A percentile compares a stretch with the other conserved stretches of the same genome.
These are phyloP conservation scores for Eucalyptus pauciflora DNA, from an alignment of 345 rosid genomes.

Conservation along the genomic window DNA sequence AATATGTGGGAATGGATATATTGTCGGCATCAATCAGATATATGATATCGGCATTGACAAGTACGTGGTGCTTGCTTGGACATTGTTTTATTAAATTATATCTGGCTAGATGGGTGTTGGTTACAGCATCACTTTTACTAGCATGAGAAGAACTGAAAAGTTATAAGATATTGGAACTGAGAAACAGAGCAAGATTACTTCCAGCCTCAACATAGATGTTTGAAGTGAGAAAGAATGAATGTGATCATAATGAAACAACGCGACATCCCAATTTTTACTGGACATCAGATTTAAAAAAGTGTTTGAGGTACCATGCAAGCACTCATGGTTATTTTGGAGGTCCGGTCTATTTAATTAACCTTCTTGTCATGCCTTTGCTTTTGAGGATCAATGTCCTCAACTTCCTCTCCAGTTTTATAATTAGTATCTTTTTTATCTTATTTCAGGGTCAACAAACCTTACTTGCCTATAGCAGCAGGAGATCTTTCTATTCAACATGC, in stretches of 20 bases:
- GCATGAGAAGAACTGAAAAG: background rate
- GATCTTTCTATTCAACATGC: slow-evolving; percentile 91
- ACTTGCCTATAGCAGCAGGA: slow-evolving; percentile 97
- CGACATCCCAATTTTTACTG: background rate
- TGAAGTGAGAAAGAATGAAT: background rate
- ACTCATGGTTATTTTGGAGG: background rate
- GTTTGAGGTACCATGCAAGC: background rate
- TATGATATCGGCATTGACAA: slow-evolving; percentile 94
- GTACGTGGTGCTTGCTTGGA: slow-evolving; percentile 23
- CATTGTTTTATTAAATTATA: background rate
- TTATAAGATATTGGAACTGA: background rate
- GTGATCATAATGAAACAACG: background rate
- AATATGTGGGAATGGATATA: slow-evolving; percentile 90
- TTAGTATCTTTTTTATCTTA: background rate
- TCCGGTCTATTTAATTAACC: background rate
- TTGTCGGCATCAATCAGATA: slow-evolving; percentile 98
- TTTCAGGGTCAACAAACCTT: slow-evolving; percentile 91
- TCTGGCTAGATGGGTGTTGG: background rate
- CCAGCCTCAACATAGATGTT: background rate
- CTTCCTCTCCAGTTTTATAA: background rate
- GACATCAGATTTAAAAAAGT: background rate
- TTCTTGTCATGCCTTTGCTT: background rate
- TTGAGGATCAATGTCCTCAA: background rate
- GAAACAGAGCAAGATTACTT: background rate
- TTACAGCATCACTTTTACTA: background rate